Base-by-base conservation (phyloP, 2,329 filamentous ascomycete species). In the Pochonia chlamydosporia region DNA sequence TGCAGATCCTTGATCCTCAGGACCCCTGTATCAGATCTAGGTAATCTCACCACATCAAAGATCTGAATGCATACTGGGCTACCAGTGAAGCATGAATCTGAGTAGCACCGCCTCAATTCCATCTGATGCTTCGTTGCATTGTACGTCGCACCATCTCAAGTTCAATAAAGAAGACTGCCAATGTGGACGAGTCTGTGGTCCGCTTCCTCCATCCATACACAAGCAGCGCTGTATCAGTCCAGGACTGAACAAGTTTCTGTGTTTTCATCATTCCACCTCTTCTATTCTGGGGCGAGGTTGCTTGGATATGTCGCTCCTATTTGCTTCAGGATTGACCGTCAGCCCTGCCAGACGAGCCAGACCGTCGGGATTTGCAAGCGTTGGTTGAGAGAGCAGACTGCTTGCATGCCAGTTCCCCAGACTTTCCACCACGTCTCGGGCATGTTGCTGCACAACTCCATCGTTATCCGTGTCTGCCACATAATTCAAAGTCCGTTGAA, bases 381-480 rank as follows among this genome's bases (percentile, higher is more conserved):
- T 49, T 40, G 54, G 54, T 20, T 65, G 52, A 21, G 70, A 72
- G 36, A 80, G 59, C 47, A 81, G 53, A 44, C 63, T 70, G 46
- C 75, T 72, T 61, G 84, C 64, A 49, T 75, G 72, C 78, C 80
- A 84, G 49, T 74, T 78, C 54, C 82, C 75, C 50, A 89, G 59
- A 42, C 78, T 84, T 60, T 88, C 85, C 10, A 82, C 62, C n/a
- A 84, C 82, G 55, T 82, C 82, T 26, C 66, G 67, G 3, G 84
- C 84, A 62, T 89, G 84, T 55, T 82, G 74, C 52, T 74, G 74
- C 10, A 87, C 85, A 36, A 90, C 65, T 0, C 77, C 83, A 59
- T 90, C 86, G 21, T 72, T 75, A 62, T 90, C 86, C 21, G 80
- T 82, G 33, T 68, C 72, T 6, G 74, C 72, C n/a, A 87, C 72